phyloP scores from a whole-genome alignment of 306 rosid genomes.

The Casuarina equisetifolia region DNA sequence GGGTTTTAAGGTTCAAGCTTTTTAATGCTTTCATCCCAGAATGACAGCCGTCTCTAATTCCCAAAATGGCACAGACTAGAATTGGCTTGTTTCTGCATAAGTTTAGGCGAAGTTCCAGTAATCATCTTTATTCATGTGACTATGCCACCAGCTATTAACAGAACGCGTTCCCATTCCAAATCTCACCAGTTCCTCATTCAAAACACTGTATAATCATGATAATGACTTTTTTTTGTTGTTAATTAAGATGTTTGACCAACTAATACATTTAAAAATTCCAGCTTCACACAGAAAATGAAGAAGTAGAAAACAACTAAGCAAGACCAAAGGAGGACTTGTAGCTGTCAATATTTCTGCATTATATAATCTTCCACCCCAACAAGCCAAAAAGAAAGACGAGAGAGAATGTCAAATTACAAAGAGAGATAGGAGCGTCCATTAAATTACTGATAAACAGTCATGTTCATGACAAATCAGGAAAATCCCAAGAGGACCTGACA shows the following conservation, averaged over 20 bases:
- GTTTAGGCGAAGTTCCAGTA: too few species aligned
- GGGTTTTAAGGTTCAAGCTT: background rate
- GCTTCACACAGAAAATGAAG: background rate
- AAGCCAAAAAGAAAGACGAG: background rate
- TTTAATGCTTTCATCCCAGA: background rate
- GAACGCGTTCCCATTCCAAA: background rate
- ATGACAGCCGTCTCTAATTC: background rate
- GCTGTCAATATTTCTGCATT: background rate
- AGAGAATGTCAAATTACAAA: too few species aligned
- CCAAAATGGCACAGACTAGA: background rate
- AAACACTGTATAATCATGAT: background rate
- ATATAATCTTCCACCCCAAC: background rate
- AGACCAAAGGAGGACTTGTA: background rate
- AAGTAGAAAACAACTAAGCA: background rate
- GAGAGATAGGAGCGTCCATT: background rate
- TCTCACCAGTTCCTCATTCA: slow-evolving; percentile 4
- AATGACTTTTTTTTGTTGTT: background rate
- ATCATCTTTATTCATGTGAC: slow-evolving; percentile 2
- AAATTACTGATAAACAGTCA: slow-evolving; percentile 42
- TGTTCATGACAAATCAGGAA: slow-evolving; percentile 44
- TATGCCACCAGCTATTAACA: slow-evolving; percentile 3
- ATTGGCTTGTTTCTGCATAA: too few species aligned
- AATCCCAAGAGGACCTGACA: slow-evolving; percentile 29
- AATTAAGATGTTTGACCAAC: slow-evolving; percentile 25
- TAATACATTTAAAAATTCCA: background rate